Evolutionary conservation across 306 rosid genomes (phyloP), one percentile per base, ranked within the genome.

Genomic region (Macrotyloma uniflorum): DNA sequence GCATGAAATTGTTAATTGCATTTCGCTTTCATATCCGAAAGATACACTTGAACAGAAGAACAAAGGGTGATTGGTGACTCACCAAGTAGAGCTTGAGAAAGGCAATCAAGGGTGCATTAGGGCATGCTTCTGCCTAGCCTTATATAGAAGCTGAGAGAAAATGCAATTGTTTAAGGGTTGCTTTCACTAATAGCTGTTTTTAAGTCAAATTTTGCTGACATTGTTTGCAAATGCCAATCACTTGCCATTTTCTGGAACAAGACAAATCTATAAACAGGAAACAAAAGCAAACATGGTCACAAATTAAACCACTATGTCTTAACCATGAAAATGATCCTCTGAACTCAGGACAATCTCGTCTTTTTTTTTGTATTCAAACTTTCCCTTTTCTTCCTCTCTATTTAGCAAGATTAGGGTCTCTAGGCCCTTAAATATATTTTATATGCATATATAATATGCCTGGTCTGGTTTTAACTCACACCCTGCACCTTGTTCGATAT

Each of bases 131-230:
- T 86, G 89, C 85, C 83, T 87, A 87, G 16, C 87, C 82, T 33
- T 69, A 70, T 42, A 33, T 24, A 58, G 88, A 82, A 85, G 45
- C 50, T 74, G 79, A 82, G 77, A 85, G 82, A 84, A 67, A 67
- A 82, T 55, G 54, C 77, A 64, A 86, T 42, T 12, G 76, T 22
- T 76, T 74, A 36, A 57, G 72, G 75, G 88, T 85, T 82, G 86
- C 88, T 89, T 86, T 89, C 86, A 66, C 79, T 82, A 77, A 53
- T 69, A 77, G 83, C 86, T 61, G 61, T 64, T 79, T 78, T 78
- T 79, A 82, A 83, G 87, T 80, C 87, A 85, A 77, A 67, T 78
- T 67, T 62, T 79, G 42, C 6, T 70, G 64, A 75, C 79, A 69
- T 82, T 72, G 77, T 82, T 77, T 77, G 84, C 82, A 80, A 59